Conservation (phyloP, 164 flowering plant species). For the Protea cynaroides region DNA sequence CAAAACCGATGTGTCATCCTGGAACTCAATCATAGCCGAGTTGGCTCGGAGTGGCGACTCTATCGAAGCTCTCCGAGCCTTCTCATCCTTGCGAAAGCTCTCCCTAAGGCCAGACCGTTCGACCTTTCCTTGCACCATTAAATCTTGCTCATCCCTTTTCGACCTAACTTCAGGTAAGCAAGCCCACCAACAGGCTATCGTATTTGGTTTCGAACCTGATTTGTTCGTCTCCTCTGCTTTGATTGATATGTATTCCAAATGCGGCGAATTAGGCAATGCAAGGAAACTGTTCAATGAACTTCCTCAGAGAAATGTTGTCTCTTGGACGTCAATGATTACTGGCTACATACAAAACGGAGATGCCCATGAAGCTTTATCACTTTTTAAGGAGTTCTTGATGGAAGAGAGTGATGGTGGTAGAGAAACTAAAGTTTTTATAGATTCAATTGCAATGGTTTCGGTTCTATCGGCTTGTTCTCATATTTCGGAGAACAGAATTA, state of each 20-base stretch:
- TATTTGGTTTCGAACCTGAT: constrained; percentile 48
- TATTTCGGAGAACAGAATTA: constrained; percentile 25
- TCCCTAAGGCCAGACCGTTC: constrained; percentile 46
- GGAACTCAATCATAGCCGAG: constrained; percentile 72
- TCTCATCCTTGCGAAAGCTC: constrained; percentile 52
- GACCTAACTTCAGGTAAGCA: constrained; percentile 51
- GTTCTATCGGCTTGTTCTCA: constrained; percentile 54
- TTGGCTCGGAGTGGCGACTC: constrained; percentile 58
- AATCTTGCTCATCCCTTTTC: constrained; percentile 53
- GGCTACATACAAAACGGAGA: constrained; percentile 44
- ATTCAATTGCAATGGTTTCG: constrained; percentile 42
- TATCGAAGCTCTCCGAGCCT: constrained; percentile 53
- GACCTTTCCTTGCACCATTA: constrained; percentile 61
- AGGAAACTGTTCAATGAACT: constrained; percentile 50
- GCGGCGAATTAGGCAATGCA: constrained; percentile 47
- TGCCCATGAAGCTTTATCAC: constrained; percentile 32
- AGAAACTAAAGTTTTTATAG: constrained; percentile 32
- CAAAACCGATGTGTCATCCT: constrained; percentile 38
- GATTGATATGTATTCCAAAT: constrained; percentile 62
- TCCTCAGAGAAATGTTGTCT: constrained; percentile 15
- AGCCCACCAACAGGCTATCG: constrained; percentile 55
- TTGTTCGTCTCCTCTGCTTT: constrained; percentile 62
- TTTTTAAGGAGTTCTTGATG: constrained; percentile 46
- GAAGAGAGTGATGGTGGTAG: background rate
- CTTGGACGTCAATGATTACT: constrained; percentile 61